Evolutionary conservation across 495 filamentous ascomycete species (phyloP).

Genomic region (Trichoderma virens): DNA sequence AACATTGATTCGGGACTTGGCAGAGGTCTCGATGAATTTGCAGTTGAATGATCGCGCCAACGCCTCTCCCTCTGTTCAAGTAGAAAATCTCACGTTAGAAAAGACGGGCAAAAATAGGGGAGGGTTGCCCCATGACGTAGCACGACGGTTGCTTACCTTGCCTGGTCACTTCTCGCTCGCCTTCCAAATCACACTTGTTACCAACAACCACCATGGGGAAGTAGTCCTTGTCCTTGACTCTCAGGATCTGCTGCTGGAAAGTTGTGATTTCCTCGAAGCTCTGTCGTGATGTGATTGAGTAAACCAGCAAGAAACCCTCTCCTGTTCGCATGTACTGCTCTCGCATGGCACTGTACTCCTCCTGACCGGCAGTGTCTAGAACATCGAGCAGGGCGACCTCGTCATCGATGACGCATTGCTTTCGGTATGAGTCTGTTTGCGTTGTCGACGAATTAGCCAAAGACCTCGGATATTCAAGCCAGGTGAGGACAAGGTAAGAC

Average conservation of each 20-base stretch:
- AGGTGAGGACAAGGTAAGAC: not conserved
- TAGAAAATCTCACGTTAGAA: not conserved
- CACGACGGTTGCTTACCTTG: conserved; percentile 56
- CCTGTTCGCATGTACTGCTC: conserved; percentile 99
- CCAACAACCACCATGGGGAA: conserved; percentile 99
- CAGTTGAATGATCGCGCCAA: conserved; percentile 83
- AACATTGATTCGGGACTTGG: conserved; percentile 95
- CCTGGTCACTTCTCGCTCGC: conserved; percentile 79
- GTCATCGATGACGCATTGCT: conserved; percentile 98
- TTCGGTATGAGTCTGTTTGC: conserved; percentile 87
- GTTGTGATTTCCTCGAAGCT: conserved; percentile 97
- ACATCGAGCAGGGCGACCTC: conserved; percentile 96
- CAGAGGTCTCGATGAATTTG: conserved; percentile 98
- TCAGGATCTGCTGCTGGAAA: conserved; percentile 96
- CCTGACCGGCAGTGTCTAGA: conserved; percentile 94
- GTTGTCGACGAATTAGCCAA: not conserved
- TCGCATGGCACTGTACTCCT: conserved; percentile 98
- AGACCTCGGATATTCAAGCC: conserved; percentile 7
- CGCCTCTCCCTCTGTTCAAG: conserved; percentile 72
- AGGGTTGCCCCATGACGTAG: not conserved
- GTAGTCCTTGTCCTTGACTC: conserved; percentile 98
- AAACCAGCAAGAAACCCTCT: conserved; percentile 95
- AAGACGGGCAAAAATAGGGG: not conserved
- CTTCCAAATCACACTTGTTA: conserved; percentile 97
- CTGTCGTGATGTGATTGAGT: conserved; percentile 94